These are phyloP conservation scores for Colletotrichum lindemuthianum DNA, from an alignment of 2,329 filamentous ascomycete genomes.

Conservation along the genomic window DNA sequence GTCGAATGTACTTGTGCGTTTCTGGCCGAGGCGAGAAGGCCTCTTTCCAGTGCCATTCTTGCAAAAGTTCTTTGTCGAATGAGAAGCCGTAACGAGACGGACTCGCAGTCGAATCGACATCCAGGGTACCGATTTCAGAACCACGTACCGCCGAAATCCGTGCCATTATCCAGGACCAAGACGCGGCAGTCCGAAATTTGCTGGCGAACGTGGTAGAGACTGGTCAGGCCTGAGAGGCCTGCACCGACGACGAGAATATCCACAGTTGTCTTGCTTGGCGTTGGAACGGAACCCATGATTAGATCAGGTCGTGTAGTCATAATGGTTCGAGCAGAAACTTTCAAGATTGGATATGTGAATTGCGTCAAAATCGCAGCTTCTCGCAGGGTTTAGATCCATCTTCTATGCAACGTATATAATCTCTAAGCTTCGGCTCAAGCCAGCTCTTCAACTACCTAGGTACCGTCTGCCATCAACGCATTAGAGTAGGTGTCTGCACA, in stretches of 20 bases:
- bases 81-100: constrained; percentile 19
- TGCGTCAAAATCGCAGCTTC: neutral
- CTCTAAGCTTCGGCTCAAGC: too few species aligned
- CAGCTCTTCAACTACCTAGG: neutral
- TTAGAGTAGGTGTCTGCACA: constrained; percentile 12
- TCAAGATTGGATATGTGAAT: neutral
- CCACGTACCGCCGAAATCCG: constrained; percentile 61
- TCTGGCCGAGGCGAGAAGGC: constrained; percentile 20
- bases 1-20: constrained; percentile 13
- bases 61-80: constrained; percentile 15
- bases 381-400: constrained; percentile 1
- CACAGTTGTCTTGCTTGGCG: constrained; percentile 5
- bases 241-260: constrained; percentile 25
- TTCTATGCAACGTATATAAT: neutral
- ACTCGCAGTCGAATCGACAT: constrained; percentile 61
- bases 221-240: constrained; percentile 25
- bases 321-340: neutral
- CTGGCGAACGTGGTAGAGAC: constrained; percentile 26
- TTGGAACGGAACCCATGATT: constrained; percentile 22
- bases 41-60: constrained; percentile 26
- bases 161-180: constrained; percentile 49
- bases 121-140: constrained; percentile 62
- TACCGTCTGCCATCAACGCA: neutral
- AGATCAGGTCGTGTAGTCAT: neutral
- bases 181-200: constrained; percentile 19